Evolutionary conservation across 768 basidiomycete genomes (phyloP), one percentile per base, ranked within the genome.

Genomic region (Pseudohyphozyma bogoriensis): DNA sequence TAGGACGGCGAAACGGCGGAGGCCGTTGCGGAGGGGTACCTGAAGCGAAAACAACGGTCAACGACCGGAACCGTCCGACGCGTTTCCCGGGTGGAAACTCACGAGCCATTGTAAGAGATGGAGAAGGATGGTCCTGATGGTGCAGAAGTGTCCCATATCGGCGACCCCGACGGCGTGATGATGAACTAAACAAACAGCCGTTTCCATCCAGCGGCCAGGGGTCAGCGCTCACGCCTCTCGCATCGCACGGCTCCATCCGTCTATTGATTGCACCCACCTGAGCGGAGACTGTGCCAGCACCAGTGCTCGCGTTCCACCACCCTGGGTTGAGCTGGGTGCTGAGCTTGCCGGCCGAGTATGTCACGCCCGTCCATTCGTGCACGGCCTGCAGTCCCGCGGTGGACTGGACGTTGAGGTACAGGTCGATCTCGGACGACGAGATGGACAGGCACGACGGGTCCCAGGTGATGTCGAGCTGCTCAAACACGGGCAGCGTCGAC

Each of bases 91-190:
- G n/a, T n/a, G n/a, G 11, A 7, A 13, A 40, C 60, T 24, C 28
- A 60, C 65, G 61, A 47, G 4, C 65, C 65, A 36, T 66, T 66
- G 61, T 63, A 66, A 10, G 65, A 4, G 49, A 66, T 59, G 28
- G 65, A 57, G 29, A 66, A 66, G 29, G 55, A 8, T 4, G 65
- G 65, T 5, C 65, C 65, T 5, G 58, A 13, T 0, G 61, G 59
- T 4, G 58, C 65, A 7, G 59, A 53, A 5, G 61, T 66, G 31
- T 66, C 62, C 65, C 65, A 66, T 35, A 59, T 60, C 0, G 61
- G 65, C 35, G 62, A 56, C 8, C 58, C 61, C 3, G 58, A 37
- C 0, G 62, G 61, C 0, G 59, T 58, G 49, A 66, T 59, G 18
- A 56, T 50, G 42, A 66, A 56, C 65, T 66, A 35, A n/a, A n/a